Base-by-base conservation (phyloP, 345 rosid genomes). In the Erysimum cheiranthoides region DNA sequence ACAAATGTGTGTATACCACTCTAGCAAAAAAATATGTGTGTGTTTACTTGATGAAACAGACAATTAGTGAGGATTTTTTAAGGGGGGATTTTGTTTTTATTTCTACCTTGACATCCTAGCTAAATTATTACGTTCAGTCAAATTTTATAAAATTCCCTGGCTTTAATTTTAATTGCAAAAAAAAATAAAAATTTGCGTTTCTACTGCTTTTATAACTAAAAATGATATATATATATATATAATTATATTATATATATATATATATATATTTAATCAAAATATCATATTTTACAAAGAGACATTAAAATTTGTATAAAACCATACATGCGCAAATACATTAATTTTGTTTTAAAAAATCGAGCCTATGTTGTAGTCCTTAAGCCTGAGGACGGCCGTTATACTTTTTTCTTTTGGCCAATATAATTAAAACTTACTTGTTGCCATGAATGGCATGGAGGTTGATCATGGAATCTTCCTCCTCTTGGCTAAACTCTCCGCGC, bases 371-470 rank as follows among this genome's bases (percentile, higher is more conserved):
- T 16, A 39, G 43, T 25, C 68, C 16, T 17, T 39, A 54, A 32
- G 47, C 35, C 4, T 39, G 10, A 25, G 5, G 3, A 50, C 51
- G 47, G 9, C 5, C 18, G 53, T 2, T 39, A 49, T 36, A 21
- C 1, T 21, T 21, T 21, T 21, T 21, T 21, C 25, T 21, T 21
- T 21, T 21, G 25, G 25, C 25, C 25, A 21, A 6, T 16, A 21
- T 13, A 38, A 12, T 43, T 58, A 25, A 53, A 31, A 39, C 76
- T 64, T 62, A 80, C 86, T 78, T 83, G 82, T 83, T 83, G 66
- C 86, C 86, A 42, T 74, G 75, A 62, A 78, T 35, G 14, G 79
- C 82, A 71, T 83, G 86, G 21, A 83, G 82, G 1, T 68, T 66
- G 36, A 83, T 75, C 18, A 83, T 83, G 73, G 75, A 74, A 43